Conservation (phyloP, 192 early-diverging fungal species). For the Coemansia sp. region DNA sequence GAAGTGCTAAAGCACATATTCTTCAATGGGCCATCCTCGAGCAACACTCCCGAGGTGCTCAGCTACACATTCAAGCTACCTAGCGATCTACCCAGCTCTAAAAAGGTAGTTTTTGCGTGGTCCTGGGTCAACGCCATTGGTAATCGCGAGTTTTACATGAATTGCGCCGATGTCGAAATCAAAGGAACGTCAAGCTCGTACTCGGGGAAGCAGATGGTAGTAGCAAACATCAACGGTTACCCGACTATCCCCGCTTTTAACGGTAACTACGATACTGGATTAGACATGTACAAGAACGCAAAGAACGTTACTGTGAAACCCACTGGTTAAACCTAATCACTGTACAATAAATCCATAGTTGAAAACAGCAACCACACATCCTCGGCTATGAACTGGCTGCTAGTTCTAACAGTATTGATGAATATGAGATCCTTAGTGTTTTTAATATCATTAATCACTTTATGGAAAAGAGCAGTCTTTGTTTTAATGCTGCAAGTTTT, state of each 20-base stretch:
- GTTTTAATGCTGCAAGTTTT: background rate
- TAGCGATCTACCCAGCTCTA: constrained; percentile 40
- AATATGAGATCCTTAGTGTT: background rate
- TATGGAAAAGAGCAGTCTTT: background rate
- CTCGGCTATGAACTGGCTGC: no score
- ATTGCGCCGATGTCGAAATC: constrained; percentile 60
- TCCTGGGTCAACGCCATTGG: constrained; percentile 65
- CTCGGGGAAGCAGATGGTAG: constrained; percentile 37
- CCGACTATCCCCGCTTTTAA: constrained; percentile 33
- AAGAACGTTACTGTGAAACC: constrained; percentile 20
- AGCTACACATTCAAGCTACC: constrained; percentile 53
- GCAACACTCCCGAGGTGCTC: constrained; percentile 10
- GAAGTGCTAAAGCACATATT: constrained; percentile 48
- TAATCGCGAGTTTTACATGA: constrained; percentile 67
- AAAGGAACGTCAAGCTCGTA: constrained; percentile 35
- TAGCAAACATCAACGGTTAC: constrained; percentile 44
- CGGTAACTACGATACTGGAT: constrained; percentile 17
- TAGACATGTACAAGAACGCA: constrained; percentile 14
- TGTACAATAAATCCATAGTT: background rate
- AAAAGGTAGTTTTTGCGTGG: constrained; percentile 61
- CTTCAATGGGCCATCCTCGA: background rate
- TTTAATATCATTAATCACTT: background rate
- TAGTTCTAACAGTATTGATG: no score
- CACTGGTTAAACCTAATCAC: background rate
- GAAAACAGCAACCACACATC: background rate